Evolutionary conservation across 164 flowering plant genomes (phyloP), one percentile per base, ranked within the genome.

Genomic region (Vitis rotundifolia): DNA sequence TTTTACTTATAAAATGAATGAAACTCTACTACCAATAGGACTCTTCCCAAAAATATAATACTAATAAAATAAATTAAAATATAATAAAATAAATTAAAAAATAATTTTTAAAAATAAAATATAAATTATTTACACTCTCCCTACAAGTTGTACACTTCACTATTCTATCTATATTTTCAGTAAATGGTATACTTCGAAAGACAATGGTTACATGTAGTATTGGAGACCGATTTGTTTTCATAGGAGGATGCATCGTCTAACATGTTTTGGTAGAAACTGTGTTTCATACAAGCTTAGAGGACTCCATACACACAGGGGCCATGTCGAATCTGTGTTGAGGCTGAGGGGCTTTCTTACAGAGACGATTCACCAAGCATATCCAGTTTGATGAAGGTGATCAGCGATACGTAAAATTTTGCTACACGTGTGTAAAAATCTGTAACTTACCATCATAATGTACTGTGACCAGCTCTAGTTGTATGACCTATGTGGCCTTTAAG

Each of bases 361-460:
- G 28, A 74, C 84, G 44, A 83, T 83, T 58, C 82, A 81, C 73
- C 87, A 83, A 72, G 54, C 85, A 11, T 83, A 85, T 69, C 81
- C 89, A 2, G 77, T 81, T 5, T 80, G 67, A 74, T 82, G 68
- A 78, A 9, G 64, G 53, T 16, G 31, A 16, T 11, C 7, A 52
- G 1, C 5, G 19, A 13, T 1, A 44, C 37, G 2, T 62, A 29
- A 9, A 3, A n/a, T 44, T 11, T 2, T 29, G 8, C 9, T 18
- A 18, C 18, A 11, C 18, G 6, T 48, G 2, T 65, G 5, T 31
- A 51, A 16, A 22, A 14, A 55, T 19, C 26, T 55, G 1, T 55
- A 55, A 55, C 8, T 4, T 55, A 10, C 1, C 6, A 55, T 55
- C 58, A 3, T 55, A 55, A 55, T 55, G 58, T 16, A 55, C 8